These are phyloP conservation scores for Pseudogymnoascus sp. DNA, from an alignment of 2,329 filamentous ascomycete genomes.

Conservation along the genomic window DNA sequence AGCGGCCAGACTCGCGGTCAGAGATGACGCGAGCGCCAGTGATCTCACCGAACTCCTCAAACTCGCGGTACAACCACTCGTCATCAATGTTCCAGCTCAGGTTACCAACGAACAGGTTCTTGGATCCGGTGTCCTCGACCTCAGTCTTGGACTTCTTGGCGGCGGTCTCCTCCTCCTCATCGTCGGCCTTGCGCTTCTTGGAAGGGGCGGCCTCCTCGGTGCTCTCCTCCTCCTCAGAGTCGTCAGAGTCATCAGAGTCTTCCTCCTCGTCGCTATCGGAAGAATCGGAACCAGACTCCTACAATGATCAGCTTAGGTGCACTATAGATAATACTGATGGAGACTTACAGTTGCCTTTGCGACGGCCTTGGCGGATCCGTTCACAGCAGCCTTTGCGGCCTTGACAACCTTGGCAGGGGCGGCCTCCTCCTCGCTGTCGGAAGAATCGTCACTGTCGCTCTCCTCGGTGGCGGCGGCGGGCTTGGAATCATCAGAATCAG, in stretches of 20 bases:
- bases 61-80: conserved; percentile 60
- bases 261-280: conserved; percentile 12
- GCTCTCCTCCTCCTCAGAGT: conserved; percentile 23
- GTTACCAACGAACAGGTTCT: conserved; percentile 64
- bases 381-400: conserved; percentile 24
- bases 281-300: conserved; percentile 21
- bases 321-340: not conserved
- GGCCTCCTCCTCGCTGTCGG: conserved; percentile 26
- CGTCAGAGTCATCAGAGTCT: conserved; percentile 15
- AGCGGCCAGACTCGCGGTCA: conserved; percentile 56
- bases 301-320: conserved; percentile 15
- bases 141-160: conserved; percentile 47
- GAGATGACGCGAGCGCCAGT: conserved; percentile 56
- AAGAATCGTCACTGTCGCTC: conserved; percentile 26
- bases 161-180: conserved; percentile 32
- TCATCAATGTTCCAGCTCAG: conserved; percentile 70
- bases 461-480: conserved; percentile 24
- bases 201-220: conserved; percentile 33
- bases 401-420: conserved; percentile 21
- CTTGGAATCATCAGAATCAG: conserved; percentile 24
- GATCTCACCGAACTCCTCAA: conserved; percentile 59
- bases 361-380: conserved; percentile 25
- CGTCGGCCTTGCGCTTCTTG: conserved; percentile 54
- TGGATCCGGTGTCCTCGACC: conserved; percentile 35
- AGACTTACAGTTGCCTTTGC: conserved; percentile 27